A percentile compares a stretch with the other conserved stretches of the same genome.
Evolutionary conservation across 768 basidiomycete species (phyloP).

Genomic region (Infundibulicybe gibba): DNA sequence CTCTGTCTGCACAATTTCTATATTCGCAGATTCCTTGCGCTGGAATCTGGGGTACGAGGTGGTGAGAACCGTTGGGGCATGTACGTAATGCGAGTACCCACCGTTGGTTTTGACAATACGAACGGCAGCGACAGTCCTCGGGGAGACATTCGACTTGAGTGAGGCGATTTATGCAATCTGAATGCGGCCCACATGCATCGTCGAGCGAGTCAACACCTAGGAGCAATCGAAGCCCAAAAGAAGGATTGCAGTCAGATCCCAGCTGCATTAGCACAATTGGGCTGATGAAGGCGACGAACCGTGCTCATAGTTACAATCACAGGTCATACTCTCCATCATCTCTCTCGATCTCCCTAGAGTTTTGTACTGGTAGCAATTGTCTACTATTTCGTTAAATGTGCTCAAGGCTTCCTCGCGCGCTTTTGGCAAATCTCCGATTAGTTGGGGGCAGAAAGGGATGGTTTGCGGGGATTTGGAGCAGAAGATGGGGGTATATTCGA

Average conservation of each 20-base stretch:
- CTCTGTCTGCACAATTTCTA: conserved; percentile 90
- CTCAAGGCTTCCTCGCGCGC: conserved; percentile 71
- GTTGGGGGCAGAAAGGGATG: conserved; percentile 45
- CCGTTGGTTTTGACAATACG: conserved; percentile 92
- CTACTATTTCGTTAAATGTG: conserved; percentile 69
- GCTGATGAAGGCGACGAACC: conserved; percentile 51
- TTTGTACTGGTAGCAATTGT: conserved; percentile 86
- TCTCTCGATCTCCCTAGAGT: conserved; percentile 86
- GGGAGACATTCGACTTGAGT: conserved; percentile 96
- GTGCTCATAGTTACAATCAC: conserved; percentile 85
- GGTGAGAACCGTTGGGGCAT: conserved; percentile 6
- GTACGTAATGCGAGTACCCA: conserved; percentile 30
- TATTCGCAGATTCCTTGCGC: conserved; percentile 75
- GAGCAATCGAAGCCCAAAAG: conserved; percentile 6
- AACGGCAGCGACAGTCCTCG: conserved; percentile 81
- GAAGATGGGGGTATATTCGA: conserved; percentile 20
- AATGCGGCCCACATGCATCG: conserved; percentile 78
- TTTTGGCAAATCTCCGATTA: conserved; percentile 77
- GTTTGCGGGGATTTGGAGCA: conserved; percentile 26
- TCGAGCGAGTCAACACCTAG: conserved; percentile 58
- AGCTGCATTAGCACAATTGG: too few species aligned
- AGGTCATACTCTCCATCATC: conserved; percentile 89
- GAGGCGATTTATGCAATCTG: conserved; percentile 95
- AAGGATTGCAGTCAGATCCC: conserved; percentile 4
- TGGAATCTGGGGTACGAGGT: conserved; percentile 65